Percentiles rank a stretch among this genome's conserved stretches.
Evolutionary conservation across 148 eudicot species (phyloP).

Genomic region (Dianthus caryophyllus): DNA sequence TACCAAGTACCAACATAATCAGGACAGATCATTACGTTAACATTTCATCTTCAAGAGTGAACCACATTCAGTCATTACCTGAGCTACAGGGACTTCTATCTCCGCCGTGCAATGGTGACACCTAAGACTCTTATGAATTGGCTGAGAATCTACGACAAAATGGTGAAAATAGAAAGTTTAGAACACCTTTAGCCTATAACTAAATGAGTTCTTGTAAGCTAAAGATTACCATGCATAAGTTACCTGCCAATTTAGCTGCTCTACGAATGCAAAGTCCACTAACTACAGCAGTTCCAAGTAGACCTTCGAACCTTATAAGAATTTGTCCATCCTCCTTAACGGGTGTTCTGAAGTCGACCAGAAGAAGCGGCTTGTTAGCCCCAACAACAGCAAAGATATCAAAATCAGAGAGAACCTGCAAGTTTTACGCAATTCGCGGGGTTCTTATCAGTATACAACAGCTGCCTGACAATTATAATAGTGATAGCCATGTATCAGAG

Average conservation of each 20-base stretch:
- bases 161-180: neutral
- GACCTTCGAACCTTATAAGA: slow-evolving; percentile 67
- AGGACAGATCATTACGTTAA: neutral
- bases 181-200: neutral
- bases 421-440: slow-evolving; percentile 15
- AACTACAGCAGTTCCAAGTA: slow-evolving; percentile 65
- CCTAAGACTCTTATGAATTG: slow-evolving; percentile 36
- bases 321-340: slow-evolving; percentile 59
- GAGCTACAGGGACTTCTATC: slow-evolving; percentile 59
- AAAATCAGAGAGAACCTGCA: slow-evolving; percentile 77
- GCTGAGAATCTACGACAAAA: slow-evolving; percentile 37
- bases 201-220: neutral
- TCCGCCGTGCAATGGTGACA: slow-evolving; percentile 68
- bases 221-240: neutral
- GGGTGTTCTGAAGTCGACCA: slow-evolving; percentile 60
- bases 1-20: slow-evolving; percentile 2
- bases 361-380: slow-evolving; percentile 81
- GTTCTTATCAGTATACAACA: slow-evolving; percentile 1
- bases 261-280: slow-evolving; percentile 85
- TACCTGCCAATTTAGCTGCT: slow-evolving; percentile 64
- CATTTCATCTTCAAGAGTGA: slow-evolving; percentile 8
- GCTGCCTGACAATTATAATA: neutral
- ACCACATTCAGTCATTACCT: slow-evolving; percentile 38
- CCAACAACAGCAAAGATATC: slow-evolving; percentile 89
- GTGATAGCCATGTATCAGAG: slow-evolving; percentile 7